Percentiles rank a stretch among this genome's conserved stretches.
Conservation (phyloP, 495 filamentous ascomycete species). For the Acidiella bohemica region DNA sequence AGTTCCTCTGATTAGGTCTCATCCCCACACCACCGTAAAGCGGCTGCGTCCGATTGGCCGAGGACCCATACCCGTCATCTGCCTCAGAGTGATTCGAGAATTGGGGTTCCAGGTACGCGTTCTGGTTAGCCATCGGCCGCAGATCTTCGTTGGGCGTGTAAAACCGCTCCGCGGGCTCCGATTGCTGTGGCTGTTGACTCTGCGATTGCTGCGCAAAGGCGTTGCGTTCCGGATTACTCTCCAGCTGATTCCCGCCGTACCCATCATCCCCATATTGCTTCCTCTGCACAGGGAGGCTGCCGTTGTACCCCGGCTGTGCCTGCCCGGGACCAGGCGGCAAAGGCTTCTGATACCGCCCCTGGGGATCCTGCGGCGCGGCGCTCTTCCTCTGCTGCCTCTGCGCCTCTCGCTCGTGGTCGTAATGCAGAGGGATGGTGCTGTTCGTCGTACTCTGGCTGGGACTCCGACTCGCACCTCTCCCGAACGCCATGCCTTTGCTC, state of each 20-base stretch:
- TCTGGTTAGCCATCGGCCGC: no score
- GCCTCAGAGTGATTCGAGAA: not conserved
- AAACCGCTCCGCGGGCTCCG: constrained; percentile 15
- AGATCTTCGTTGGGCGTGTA: constrained; percentile 13
- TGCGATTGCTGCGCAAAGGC: no score
- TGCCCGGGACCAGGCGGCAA: constrained; percentile 3
- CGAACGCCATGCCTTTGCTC: constrained; percentile 23
- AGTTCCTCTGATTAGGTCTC: constrained; percentile 46
- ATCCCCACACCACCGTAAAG: no score
- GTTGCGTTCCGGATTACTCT: constrained; percentile 3
- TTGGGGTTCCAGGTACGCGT: not conserved
- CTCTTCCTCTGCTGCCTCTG: constrained; percentile 12
- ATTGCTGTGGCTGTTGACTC: constrained; percentile 4
- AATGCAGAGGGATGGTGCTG: constrained; percentile 25
- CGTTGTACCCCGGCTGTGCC: not conserved
- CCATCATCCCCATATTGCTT: constrained; percentile 19
- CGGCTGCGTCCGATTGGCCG: no score
- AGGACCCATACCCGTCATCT: constrained; percentile 5
- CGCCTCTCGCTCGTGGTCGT: constrained; percentile 22
- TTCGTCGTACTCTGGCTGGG: constrained; percentile 30
- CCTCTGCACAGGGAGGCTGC: constrained; percentile 5
- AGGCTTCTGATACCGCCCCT: constrained; percentile 7
- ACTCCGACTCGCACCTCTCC: constrained; percentile 24
- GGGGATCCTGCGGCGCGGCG: constrained; percentile 6
- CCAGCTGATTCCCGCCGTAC: constrained; percentile 9